phyloP scores from a whole-genome alignment of 495 filamentous ascomycete genomes.

The Neohortaea acidophila region DNA sequence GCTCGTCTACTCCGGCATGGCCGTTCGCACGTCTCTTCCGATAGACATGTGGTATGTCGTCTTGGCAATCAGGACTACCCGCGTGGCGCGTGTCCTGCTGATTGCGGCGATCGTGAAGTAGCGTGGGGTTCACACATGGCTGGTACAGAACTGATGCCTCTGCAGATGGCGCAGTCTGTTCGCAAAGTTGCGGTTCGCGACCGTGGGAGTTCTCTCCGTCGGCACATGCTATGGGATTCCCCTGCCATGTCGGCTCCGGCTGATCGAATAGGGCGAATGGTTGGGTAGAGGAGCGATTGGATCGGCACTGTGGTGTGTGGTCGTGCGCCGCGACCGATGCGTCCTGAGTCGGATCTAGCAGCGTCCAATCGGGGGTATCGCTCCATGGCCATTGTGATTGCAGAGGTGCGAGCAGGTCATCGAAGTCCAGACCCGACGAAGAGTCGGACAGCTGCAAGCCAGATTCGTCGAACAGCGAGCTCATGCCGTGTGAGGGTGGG shows the following conservation, averaged over 20 bases:
- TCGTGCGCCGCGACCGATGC: background rate
- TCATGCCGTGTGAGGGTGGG: constrained; percentile 4
- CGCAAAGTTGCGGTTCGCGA: background rate
- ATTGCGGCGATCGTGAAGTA: no score
- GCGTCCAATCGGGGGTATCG: background rate
- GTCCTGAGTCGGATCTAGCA: background rate
- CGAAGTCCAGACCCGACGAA: background rate
- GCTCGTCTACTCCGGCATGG: no score
- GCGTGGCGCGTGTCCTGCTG: no score
- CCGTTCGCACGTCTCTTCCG: no score
- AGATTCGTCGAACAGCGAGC: constrained; percentile 10
- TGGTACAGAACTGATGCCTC: no score
- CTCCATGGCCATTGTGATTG: background rate
- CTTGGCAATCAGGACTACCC: no score
- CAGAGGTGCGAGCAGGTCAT: background rate
- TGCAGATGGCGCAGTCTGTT: background rate
- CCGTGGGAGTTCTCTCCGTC: background rate
- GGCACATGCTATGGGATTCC: no score
- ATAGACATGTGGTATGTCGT: no score
- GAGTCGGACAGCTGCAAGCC: constrained; percentile 2
- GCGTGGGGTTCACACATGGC: no score
- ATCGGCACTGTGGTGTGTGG: background rate
- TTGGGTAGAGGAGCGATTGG: background rate
- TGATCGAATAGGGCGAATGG: no score
- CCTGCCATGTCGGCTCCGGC: no score